Evolutionary conservation across 1,284 basidiomycete species (phyloP).

Genomic region (Moesziomyces sp.): DNA sequence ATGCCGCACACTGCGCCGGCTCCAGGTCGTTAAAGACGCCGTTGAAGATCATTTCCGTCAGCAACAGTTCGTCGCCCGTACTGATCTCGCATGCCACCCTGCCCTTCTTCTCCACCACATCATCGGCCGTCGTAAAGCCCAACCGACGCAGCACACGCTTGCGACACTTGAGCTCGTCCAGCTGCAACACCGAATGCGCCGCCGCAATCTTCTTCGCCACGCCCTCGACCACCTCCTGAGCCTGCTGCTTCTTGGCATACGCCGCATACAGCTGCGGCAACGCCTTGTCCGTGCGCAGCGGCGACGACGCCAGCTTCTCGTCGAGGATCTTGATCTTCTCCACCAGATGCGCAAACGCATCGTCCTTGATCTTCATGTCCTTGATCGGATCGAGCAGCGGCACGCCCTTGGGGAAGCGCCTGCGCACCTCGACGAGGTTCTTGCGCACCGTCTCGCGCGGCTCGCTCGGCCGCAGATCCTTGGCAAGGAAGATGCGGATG

Average conservation of each 20-base stretch:
- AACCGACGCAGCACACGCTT: slow-evolving; percentile 92
- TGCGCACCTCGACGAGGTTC: slow-evolving; percentile 87
- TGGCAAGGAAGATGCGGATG: slow-evolving; percentile 86
- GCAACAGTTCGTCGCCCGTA: slow-evolving; percentile 92
- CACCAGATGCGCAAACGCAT: slow-evolving; percentile 83
- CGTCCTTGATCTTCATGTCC: slow-evolving; percentile 96
- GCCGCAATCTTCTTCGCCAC: slow-evolving; percentile 86
- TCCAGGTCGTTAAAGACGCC: slow-evolving; percentile 90
- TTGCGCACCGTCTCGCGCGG: slow-evolving; percentile 87
- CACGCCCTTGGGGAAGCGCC: slow-evolving; percentile 86
- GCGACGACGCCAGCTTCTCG: slow-evolving; percentile 39
- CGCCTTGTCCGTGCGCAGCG: slow-evolving; percentile 72
- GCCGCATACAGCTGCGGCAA: slow-evolving; percentile 80
- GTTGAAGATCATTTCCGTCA: slow-evolving; percentile 98
- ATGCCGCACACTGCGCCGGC: slow-evolving; percentile 90
- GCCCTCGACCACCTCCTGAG: slow-evolving; percentile 77
- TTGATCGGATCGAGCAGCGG: slow-evolving; percentile 88
- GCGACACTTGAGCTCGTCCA: slow-evolving; percentile 95
- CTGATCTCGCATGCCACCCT: slow-evolving; percentile 98
- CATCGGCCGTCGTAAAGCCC: slow-evolving; percentile 86
- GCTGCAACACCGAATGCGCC: slow-evolving; percentile 91
- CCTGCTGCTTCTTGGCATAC: slow-evolving; percentile 81
- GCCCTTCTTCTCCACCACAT: slow-evolving; percentile 98
- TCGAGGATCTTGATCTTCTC: slow-evolving; percentile 62
- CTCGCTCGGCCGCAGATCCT: slow-evolving; percentile 82